These are phyloP conservation scores for Penicillium sp. DNA, from an alignment of 2,329 filamentous ascomycete species.

Conservation along the genomic window DNA sequence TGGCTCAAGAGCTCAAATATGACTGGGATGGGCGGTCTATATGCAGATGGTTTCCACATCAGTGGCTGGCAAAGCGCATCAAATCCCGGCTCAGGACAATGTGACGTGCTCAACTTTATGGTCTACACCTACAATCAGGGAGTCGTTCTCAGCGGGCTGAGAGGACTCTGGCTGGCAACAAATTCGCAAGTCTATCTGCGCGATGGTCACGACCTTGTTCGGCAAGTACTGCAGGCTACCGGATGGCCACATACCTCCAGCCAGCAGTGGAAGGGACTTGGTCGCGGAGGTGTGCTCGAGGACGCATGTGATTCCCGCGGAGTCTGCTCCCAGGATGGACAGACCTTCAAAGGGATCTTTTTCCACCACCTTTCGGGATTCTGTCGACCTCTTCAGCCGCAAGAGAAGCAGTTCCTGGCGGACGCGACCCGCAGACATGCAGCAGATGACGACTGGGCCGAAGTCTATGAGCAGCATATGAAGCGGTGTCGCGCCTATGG, in stretches of 20 bases:
- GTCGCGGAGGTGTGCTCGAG: constrained; percentile 76
- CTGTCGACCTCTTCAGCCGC: constrained; percentile 64
- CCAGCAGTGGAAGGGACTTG: constrained; percentile 69
- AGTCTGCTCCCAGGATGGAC: constrained; percentile 75
- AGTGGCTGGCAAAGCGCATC: constrained; percentile 58
- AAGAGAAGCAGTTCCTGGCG: constrained; percentile 48
- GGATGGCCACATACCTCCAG: constrained; percentile 60
- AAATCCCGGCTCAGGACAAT: constrained; percentile 66
- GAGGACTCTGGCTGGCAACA: constrained; percentile 77
- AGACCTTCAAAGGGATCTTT: constrained; percentile 94
- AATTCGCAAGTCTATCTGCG: constrained; percentile 68
- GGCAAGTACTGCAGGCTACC: constrained; percentile 72
- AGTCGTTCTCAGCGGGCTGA: constrained; percentile 77
- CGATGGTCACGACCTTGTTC: constrained; percentile 77
- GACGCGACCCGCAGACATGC: constrained; percentile 26
- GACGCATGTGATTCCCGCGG: constrained; percentile 76
- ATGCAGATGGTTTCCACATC: constrained; percentile 87
- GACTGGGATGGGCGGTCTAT: constrained; percentile 73
- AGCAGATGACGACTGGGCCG: constrained; percentile 45
- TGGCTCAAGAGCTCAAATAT: constrained; percentile 82
- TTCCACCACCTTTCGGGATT: constrained; percentile 84
- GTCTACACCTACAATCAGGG: constrained; percentile 97
- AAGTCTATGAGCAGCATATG: constrained; percentile 54
- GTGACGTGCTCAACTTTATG: constrained; percentile 80
- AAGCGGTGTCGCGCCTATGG: constrained; percentile 65